Evolutionary conservation across 2,329 filamentous ascomycete species (phyloP).

Genomic region (Knoxdaviesia capensis): DNA sequence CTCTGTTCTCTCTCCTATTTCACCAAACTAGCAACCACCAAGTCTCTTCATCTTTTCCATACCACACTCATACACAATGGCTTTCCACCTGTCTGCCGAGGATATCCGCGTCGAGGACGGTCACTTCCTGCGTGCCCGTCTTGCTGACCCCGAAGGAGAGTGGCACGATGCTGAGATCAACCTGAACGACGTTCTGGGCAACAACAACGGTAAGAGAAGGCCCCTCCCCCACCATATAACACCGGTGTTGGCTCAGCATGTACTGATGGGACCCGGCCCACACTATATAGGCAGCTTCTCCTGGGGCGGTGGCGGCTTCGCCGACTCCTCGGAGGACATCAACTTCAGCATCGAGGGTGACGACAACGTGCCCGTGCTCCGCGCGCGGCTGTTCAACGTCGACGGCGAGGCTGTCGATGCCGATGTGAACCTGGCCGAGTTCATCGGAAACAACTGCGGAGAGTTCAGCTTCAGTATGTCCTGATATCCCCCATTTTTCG

Average conservation of each 20-base stretch:
- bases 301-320: constrained; percentile 16
- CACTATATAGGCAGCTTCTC: constrained; percentile 3
- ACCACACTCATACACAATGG: constrained; percentile 2
- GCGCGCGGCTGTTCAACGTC: constrained; percentile 21
- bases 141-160: constrained; percentile 21
- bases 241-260: background rate
- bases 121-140: constrained; percentile 24
- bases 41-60: background rate
- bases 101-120: constrained; percentile 23
- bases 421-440: constrained; percentile 35
- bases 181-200: constrained; percentile 30
- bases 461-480: constrained; percentile 15
- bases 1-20: background rate
- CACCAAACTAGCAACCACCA: too few relatives aligned
- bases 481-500: background rate
- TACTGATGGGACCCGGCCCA: constrained; percentile 1
- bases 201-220: constrained; percentile 22
- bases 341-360: constrained; percentile 28
- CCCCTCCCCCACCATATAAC: constrained; percentile 3
- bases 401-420: constrained; percentile 19
- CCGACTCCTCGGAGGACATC: constrained; percentile 23
- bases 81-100: constrained; percentile 26
- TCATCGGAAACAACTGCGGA: constrained; percentile 32
- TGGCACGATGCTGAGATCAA: constrained; percentile 25
- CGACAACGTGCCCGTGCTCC: constrained; percentile 28